Evolutionary conservation across 208 protist species (phyloP).

Genomic region (Strigomonas culicis): DNA sequence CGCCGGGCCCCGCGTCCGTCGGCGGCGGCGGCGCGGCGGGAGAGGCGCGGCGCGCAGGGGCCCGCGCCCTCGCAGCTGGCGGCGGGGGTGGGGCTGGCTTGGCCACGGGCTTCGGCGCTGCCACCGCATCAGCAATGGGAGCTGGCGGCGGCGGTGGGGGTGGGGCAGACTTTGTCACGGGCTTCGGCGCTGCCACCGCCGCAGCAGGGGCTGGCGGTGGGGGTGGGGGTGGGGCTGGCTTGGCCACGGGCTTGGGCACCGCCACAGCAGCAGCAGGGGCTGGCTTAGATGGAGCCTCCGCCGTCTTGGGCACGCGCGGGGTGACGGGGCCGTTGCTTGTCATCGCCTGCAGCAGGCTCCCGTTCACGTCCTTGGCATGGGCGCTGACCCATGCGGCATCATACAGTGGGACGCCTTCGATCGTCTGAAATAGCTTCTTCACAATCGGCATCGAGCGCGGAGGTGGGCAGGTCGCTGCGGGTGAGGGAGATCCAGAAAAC

Average conservation of each 20-base stretch:
- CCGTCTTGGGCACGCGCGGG: no score
- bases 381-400: no score
- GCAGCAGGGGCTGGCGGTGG: no score
- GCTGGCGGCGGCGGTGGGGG: slow-evolving; percentile 98
- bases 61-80: slow-evolving; percentile 98
- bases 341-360: no score
- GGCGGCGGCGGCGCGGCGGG: slow-evolving; percentile 98
- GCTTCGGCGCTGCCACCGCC: slow-evolving; percentile 98
- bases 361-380: no score
- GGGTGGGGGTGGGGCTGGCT: slow-evolving; percentile 96
- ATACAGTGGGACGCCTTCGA: no score
- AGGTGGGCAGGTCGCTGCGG: neutral
- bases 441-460: neutral
- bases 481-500: neutral
- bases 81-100: slow-evolving; percentile 96
- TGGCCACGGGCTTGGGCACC: slow-evolving; percentile 84
- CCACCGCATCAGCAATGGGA: no score
- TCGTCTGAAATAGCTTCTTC: no score
- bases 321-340: no score
- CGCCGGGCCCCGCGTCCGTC: slow-evolving; percentile 98
- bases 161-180: slow-evolving; percentile 99
- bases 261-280: no score
- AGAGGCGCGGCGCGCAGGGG: slow-evolving; percentile 99
- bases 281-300: no score
- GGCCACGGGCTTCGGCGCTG: slow-evolving; percentile 79